These are phyloP conservation scores for Starmera caribaea DNA, from an alignment of 805 yeast genomes.

Conservation along the genomic window DNA sequence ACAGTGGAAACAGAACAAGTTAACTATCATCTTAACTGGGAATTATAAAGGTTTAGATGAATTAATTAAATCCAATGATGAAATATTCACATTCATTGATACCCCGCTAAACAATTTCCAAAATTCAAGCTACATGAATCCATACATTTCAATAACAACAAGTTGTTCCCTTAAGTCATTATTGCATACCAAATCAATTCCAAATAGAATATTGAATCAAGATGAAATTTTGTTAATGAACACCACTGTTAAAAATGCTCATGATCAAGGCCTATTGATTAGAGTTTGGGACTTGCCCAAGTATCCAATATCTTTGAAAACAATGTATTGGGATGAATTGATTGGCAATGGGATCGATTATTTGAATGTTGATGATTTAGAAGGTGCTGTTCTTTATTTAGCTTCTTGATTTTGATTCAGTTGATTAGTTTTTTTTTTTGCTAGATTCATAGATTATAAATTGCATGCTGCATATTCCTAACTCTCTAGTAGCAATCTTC, in stretches of 20 bases:
- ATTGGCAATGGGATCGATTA: constrained; percentile 41
- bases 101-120: constrained; percentile 29
- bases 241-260: constrained; percentile 27
- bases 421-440: too few relatives aligned
- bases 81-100: constrained; percentile 22
- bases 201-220: too few relatives aligned
- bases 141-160: constrained; percentile 25
- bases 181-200: constrained; percentile 24
- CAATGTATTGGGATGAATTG: constrained; percentile 40
- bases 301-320: constrained; percentile 46
- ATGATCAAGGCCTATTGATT: constrained; percentile 39
- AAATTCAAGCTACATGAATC: constrained; percentile 3
- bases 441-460: too few relatives aligned
- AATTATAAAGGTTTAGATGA: constrained; percentile 37
- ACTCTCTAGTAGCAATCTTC: too few relatives aligned
- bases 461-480: too few relatives aligned
- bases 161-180: constrained; percentile 30
- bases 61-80: constrained; percentile 12
- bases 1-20: constrained; percentile 36
- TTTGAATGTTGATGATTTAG: constrained; percentile 54
- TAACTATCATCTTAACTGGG: constrained; percentile 60
- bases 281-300: constrained; percentile 66
- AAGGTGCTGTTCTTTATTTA: constrained; percentile 20
- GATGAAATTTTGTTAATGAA: constrained; percentile 15
- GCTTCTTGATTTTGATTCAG: too few relatives aligned